Percentiles rank a stretch among this genome's conserved stretches.
These are phyloP conservation scores for Trichoderma orchidacearum DNA, from an alignment of 495 filamentous ascomycete genomes.

Conservation along the genomic window DNA sequence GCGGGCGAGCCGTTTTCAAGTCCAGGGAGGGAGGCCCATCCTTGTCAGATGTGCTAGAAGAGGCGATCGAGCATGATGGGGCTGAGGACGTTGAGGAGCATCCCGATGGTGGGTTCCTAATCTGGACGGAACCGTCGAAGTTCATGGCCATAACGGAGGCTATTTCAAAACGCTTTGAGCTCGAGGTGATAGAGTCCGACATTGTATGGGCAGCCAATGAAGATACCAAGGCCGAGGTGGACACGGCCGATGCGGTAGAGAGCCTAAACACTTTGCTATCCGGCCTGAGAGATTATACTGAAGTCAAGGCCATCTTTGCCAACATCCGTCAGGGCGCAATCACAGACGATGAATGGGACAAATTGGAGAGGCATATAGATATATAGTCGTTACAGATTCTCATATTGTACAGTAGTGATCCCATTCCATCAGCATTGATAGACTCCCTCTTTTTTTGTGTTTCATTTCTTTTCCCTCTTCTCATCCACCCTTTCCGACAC, in stretches of 20 bases:
- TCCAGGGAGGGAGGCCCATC: conserved; percentile 33
- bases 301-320: conserved; percentile 55
- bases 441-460: too few species aligned
- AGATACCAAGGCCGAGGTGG: conserved; percentile 54
- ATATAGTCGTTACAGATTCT: conserved; percentile 1
- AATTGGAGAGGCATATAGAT: conserved; percentile 19
- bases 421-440: background rate
- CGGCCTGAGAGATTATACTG: conserved; percentile 41
- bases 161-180: conserved; percentile 39
- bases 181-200: conserved; percentile 55
- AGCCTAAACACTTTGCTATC: conserved; percentile 41
- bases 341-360: conserved; percentile 31
- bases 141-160: conserved; percentile 51
- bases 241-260: conserved; percentile 30
- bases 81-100: conserved; percentile 67
- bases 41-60: conserved; percentile 67
- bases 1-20: conserved; percentile 57
- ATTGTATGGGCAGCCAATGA: conserved; percentile 78
- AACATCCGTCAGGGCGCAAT: conserved; percentile 38
- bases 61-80: conserved; percentile 65
- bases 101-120: conserved; percentile 51
- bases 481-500: background rate
- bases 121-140: conserved; percentile 61
- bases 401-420: conserved; percentile 7
- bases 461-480: background rate